Evolutionary conservation across 2,329 filamentous ascomycete species (phyloP), one percentile per base, ranked within the genome.

Genomic region (Trichoderma atroviride): DNA sequence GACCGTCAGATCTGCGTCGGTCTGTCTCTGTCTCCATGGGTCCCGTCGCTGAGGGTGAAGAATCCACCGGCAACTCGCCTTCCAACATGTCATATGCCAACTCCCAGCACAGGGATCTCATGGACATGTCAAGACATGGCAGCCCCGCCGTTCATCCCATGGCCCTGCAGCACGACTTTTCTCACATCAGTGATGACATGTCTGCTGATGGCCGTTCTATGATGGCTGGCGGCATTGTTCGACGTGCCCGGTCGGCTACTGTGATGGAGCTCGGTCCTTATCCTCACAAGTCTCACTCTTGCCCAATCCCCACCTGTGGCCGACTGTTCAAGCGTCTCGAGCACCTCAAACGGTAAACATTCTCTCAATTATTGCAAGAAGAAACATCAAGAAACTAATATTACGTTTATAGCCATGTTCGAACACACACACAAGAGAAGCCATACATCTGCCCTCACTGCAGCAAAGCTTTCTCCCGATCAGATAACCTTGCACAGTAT

Each of bases 401-500:
- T 16, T 13, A 7, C 9, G 14, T 13, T 10, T 35, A 80, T 87
- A 97, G 94, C 87, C 96, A 99, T 84, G 96, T 99, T 81, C 92
- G 96, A 83, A 99, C 96, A 78, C 96, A 99, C 86, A 99, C 96
- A 69, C 96, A 99, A 86, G 96, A 99, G 86, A 93, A 95, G 83
- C 96, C 96, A 75, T 99, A 99, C 83, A 91, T 96, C 79, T 99
- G 96, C 88, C 92, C 92, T 75, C 91, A 97, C 81, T 99, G 96
- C 89, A 97, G 92, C 87, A 98, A 98, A 86, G 95, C 95, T 74
- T 99, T 99, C 82, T 98, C 96, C 70, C 88, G 96, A 83, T 98
- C 95, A 78, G 96, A 99, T 85, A 99, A 99, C 81, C 91, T 99
- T 82, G 96, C 96, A 81, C 96, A 99, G 92, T 97, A 93, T 83